Base-by-base conservation (phyloP, 2,329 filamentous ascomycete species). In the Colletotrichum incanum region DNA sequence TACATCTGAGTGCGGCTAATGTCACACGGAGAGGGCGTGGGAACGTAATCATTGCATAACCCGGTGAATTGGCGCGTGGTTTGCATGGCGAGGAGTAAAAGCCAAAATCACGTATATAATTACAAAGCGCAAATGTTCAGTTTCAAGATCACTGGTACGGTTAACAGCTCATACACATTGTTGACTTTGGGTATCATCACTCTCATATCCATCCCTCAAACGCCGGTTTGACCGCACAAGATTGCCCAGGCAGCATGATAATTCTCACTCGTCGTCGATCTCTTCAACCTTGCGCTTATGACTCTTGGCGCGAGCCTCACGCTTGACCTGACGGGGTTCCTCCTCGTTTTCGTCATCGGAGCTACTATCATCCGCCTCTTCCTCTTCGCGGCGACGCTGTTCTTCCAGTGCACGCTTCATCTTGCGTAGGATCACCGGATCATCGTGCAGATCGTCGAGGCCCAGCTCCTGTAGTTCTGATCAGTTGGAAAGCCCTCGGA, bases 391-490 rank as follows among this genome's bases (percentile, higher is more conserved):
- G 23, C 82, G 83, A 2, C 82, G 82, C 60, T 85, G 82, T 49
- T 54, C 39, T 49, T 74, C 65, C 70, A 85, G 83, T 9, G 86
- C 83, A 8, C 91, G 88, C 79, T 88, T 84, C 65, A 93, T 89
- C 75, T 87, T 87, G 49, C 90, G 88, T 31, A 88, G 79, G 72
- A 92, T 84, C 18, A 89, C 80, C 54, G 86, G 83, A 75, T 93
- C 91, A 23, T 85, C 82, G 71, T 84, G 86, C 67, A 93, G 85
- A 74, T 93, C 90, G 0, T 81, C 75, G 16, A 84, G 79, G 0
- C 82, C 81, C 58, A 92, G 82, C 67, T 82, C 84, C 88, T 91
- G 65, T 23, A 37, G 18, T 12, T 16, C 14, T 2, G 20, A 58
- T 77, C 39, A 76, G 71, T 23, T 18, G 23, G 45, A 5, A 18